Percentiles rank a stretch among this genome's conserved stretches.
These are phyloP conservation scores for Sphagnum contortum DNA, from an alignment of 225 moss, liverwort and hornwort species.

Conservation along the genomic window DNA sequence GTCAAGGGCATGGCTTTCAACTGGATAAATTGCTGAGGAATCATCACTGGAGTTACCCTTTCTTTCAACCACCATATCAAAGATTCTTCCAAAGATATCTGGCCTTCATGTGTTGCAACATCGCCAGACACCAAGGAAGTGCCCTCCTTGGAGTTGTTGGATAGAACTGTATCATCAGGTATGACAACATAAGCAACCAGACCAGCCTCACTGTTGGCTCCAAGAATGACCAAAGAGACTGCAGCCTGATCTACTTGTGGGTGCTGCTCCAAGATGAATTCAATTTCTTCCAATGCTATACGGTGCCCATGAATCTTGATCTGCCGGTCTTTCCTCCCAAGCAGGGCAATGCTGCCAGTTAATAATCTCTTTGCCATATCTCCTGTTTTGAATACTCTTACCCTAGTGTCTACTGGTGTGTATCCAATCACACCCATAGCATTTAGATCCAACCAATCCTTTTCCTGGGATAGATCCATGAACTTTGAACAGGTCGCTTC, in stretches of 20 bases:
- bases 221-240: constrained; percentile 5
- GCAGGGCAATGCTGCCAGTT: constrained; percentile 22
- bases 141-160: no score
- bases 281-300: constrained; percentile 37
- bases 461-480: constrained; percentile 2
- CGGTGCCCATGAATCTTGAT: constrained; percentile 40
- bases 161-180: no score
- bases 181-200: constrained; percentile 36
- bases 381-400: constrained; percentile 28
- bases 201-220: constrained; percentile 10
- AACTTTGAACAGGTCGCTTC: constrained; percentile 17
- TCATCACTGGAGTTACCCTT: constrained; percentile 28
- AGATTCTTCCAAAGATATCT: constrained; percentile 4
- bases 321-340: constrained; percentile 34
- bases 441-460: not conserved
- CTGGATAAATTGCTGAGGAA: constrained; percentile 23
- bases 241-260: constrained; percentile 24
- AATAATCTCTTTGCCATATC: constrained; percentile 21
- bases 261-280: constrained; percentile 21
- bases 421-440: constrained; percentile 3
- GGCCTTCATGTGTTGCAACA: not conserved
- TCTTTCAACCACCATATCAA: constrained; percentile 29
- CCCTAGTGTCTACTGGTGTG: no score
- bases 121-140: no score
- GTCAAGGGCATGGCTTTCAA: constrained; percentile 32